Base-by-base conservation (phyloP, 768 basidiomycete genomes). In the Vararia minispora region DNA sequence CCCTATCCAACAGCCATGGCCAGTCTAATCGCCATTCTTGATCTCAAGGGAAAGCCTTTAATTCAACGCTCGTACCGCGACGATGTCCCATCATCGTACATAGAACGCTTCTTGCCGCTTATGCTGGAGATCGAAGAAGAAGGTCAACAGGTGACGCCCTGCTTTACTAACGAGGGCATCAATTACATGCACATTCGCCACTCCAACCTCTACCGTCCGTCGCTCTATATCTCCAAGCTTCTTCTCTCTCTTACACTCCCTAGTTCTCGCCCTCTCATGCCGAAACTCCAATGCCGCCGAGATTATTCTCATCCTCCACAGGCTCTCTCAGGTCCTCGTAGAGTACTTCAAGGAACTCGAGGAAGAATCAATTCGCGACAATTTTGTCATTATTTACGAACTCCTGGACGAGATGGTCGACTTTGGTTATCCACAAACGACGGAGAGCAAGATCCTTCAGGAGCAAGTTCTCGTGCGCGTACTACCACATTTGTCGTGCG, bases 401-500 rank as follows among this genome's bases (percentile, higher is more conserved):
- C 75, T 98, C 38, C 73, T 99, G 67, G 94, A 98, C 53, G 95
- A 99, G 68, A 97, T 98, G 89, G 97, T 98, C 91, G 95, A 99
- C 65, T 99, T 95, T 61, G 95, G 95, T 6, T 97, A 83, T 57
- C 94, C 95, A 0, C 95, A 98, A 60, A 99, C 94, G 28, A 98
- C 95, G 12, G 95, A 99, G 65, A 90, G 87, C 71, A 98, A 99
- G 70, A 99, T 98, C 50, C 62, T 98, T 36, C 94, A 98, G 62
- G 94, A 98, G 81, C 88, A 46, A 52, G 35, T 21, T 35, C 10
- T 18, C 28, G 18, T 28, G 22, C 31, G 18, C 11, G 4, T 36
- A 14, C 26, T 16, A 7, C 25, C 14, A n/a, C n/a, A n/a, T n/a
- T n/a, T n/a, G n/a, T n/a, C n/a, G n/a, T n/a, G n/a, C 20, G 8